A percentile compares a stretch with the other conserved stretches of the same genome.
Evolutionary conservation across 108 stramenopile genomes (phyloP).

Genomic region (Asterionellopsis glacialis): DNA sequence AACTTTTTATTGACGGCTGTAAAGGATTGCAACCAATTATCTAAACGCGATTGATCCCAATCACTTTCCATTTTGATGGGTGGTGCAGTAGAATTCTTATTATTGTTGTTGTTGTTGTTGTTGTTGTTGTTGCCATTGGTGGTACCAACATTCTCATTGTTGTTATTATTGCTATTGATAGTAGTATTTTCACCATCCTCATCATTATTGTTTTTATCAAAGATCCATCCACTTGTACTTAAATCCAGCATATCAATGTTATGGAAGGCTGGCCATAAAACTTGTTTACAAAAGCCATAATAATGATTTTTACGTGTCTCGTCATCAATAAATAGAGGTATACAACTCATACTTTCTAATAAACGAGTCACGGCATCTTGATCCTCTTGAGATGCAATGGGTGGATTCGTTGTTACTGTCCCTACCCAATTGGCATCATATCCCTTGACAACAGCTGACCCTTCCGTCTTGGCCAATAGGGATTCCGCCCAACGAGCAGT

Average conservation of each 20-base stretch:
- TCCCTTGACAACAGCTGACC: slow-evolving; percentile 55
- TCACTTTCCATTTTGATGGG: slow-evolving; percentile 16
- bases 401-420: slow-evolving; percentile 77
- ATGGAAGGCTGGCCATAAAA: slow-evolving; percentile 97
- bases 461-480: slow-evolving; percentile 90
- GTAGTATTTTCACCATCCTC: no score
- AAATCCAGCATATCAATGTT: slow-evolving; percentile 92
- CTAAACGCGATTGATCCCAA: slow-evolving; percentile 87
- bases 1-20: slow-evolving; percentile 81
- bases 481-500: slow-evolving; percentile 89
- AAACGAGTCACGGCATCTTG: slow-evolving; percentile 63
- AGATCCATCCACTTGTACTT: slow-evolving; percentile 50
- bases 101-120: no score
- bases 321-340: slow-evolving; percentile 86
- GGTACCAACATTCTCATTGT: no score
- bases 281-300: slow-evolving; percentile 95
- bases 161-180: no score
- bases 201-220: slow-evolving; percentile 17
- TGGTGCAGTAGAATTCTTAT: background rate
- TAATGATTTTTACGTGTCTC: slow-evolving; percentile 73
- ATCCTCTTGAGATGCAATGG: slow-evolving; percentile 62
- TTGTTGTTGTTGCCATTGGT: no score
- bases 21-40: slow-evolving; percentile 90
- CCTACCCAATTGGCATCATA: slow-evolving; percentile 91
- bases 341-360: slow-evolving; percentile 86